These are phyloP conservation scores for Saksenaea oblongispora DNA, from an alignment of 371 early-diverging fungal genomes.

Conservation along the genomic window DNA sequence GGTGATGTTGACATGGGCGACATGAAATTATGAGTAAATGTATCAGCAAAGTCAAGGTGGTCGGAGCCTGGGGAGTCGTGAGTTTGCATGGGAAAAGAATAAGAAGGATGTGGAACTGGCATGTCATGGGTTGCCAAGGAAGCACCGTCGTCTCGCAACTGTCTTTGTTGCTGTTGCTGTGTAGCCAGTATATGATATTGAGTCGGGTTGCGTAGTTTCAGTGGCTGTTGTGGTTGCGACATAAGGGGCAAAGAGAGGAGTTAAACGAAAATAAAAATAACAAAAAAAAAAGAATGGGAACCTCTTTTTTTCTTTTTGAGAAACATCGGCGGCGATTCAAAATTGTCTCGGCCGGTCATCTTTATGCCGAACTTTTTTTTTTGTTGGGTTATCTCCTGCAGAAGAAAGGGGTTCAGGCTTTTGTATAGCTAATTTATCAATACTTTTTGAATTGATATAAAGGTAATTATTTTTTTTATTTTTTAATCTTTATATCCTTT, in stretches of 20 bases:
- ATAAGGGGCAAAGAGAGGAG: neutral
- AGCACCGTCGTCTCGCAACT: neutral
- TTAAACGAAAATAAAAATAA: neutral
- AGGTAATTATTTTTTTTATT: neutral
- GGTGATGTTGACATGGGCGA: slow-evolving; percentile 3
- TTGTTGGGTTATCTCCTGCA: neutral
- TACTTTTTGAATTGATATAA: neutral
- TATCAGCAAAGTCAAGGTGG: slow-evolving; percentile 2
- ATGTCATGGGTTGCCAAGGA: neutral
- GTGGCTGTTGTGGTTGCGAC: slow-evolving; percentile 10
- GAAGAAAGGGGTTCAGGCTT: neutral
- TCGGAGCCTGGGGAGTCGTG: neutral
- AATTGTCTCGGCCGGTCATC: slow-evolving; percentile 5
- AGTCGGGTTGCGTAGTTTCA: slow-evolving; percentile 17
- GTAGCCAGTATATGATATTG: slow-evolving; percentile 10
- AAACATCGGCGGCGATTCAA: neutral
- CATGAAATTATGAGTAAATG: slow-evolving; percentile 5
- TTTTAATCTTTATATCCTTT: too few relatives aligned
- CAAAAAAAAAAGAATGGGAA: neutral
- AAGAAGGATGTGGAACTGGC: slow-evolving; percentile 1
- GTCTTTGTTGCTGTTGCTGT: slow-evolving; percentile 8
- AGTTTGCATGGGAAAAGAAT: slow-evolving; percentile 1
- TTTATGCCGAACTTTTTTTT: neutral
- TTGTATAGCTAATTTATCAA: slow-evolving; percentile 1
- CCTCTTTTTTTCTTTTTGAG: neutral